A percentile compares a stretch with the other conserved stretches of the same genome.
These are phyloP conservation scores for Talaromyces adpressus DNA, from an alignment of 495 filamentous ascomycete species.

Conservation along the genomic window DNA sequence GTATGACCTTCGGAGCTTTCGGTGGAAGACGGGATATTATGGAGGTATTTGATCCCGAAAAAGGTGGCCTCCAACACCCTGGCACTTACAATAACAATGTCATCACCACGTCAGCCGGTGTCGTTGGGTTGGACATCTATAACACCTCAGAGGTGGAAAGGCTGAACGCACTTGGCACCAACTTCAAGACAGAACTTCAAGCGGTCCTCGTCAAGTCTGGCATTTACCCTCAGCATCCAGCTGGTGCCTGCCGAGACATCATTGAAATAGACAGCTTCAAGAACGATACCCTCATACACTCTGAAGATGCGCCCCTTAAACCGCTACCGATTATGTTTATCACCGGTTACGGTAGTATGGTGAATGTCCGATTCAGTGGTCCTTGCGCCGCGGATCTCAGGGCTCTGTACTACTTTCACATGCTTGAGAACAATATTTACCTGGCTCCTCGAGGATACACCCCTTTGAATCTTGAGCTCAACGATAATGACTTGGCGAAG, in stretches of 20 bases:
- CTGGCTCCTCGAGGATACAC: conserved; percentile 23
- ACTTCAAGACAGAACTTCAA: conserved; percentile 14
- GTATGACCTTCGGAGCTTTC: conserved; percentile 56
- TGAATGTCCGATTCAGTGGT: conserved; percentile 10
- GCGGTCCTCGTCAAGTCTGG: conserved; percentile 6
- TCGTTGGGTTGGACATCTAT: conserved; percentile 27
- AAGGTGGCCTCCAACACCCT: conserved; percentile 34
- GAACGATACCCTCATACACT: not conserved
- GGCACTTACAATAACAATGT: conserved; percentile 68
- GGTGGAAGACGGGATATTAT: conserved; percentile 50
- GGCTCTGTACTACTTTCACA: conserved; percentile 20
- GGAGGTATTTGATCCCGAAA: conserved; percentile 42
- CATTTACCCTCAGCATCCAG: not conserved
- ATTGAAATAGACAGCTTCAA: not conserved
- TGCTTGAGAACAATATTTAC: conserved; percentile 22
- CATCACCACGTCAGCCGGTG: conserved; percentile 50
- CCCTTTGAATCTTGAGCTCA: conserved; percentile 16
- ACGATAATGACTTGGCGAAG: conserved; percentile 10
- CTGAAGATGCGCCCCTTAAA: not conserved
- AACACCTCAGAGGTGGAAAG: conserved; percentile 13
- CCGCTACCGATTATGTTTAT: conserved; percentile 11
- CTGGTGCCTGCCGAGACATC: not conserved
- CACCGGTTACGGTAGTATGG: conserved; percentile 18
- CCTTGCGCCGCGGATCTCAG: conserved; percentile 5
- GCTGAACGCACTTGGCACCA: conserved; percentile 22